phyloP scores from a whole-genome alignment of 176 grass and related monocot genomes.

The Musa acuminata region DNA sequence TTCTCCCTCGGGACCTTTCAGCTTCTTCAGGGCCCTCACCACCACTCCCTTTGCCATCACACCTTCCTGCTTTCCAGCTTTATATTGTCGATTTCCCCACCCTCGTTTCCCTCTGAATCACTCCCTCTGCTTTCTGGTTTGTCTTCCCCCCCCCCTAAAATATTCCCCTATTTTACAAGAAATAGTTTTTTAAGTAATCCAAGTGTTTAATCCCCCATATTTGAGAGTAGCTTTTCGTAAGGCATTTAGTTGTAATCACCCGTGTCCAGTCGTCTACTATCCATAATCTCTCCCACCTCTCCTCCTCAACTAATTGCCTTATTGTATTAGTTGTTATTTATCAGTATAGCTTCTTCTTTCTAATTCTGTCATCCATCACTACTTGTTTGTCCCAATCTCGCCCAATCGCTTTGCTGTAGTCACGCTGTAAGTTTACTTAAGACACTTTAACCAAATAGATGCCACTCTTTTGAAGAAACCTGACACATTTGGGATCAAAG shows the following conservation, averaged over 20 bases:
- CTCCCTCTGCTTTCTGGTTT: not conserved
- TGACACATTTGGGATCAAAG: not conserved
- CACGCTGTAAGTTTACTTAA: not conserved
- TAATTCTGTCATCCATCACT: no score
- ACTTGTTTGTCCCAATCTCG: not conserved
- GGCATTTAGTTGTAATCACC: not conserved
- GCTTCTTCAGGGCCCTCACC: not conserved
- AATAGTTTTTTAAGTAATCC: no score
- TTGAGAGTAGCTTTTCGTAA: not conserved
- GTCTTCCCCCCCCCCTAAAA: no score
- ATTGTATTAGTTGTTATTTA: not conserved
- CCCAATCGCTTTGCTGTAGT: not conserved
- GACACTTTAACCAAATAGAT: not conserved
- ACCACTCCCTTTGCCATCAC: not conserved
- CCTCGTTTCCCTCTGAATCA: not conserved
- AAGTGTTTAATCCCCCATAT: not conserved
- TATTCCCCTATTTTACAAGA: no score
- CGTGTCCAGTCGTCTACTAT: not conserved
- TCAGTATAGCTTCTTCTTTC: no score
- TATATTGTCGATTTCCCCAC: no score
- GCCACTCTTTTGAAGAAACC: not conserved
- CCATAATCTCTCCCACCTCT: not conserved
- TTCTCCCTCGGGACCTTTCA: not conserved
- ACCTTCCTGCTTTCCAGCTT: constrained; percentile 2
- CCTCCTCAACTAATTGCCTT: not conserved